Evolutionary conservation across 2,329 filamentous ascomycete genomes (phyloP).

Genomic region (Trichoderma endophyticum): DNA sequence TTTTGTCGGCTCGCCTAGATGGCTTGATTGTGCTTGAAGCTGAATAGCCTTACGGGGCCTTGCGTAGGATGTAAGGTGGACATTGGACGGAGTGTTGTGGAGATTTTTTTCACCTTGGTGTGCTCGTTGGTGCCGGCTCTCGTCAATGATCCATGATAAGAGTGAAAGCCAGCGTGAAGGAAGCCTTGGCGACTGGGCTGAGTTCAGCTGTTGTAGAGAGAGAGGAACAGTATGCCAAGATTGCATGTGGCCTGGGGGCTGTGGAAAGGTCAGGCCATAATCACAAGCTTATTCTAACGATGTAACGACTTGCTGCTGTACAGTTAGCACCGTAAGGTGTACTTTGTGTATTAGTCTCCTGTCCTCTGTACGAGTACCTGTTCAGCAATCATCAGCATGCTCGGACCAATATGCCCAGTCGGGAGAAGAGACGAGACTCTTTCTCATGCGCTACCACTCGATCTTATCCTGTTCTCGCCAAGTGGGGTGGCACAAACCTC

Average conservation of each 20-base stretch:
- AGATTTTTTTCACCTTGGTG: neutral
- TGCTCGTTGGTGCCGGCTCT: neutral
- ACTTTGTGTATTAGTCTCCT: neutral
- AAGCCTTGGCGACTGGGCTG: neutral
- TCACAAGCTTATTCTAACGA: neutral
- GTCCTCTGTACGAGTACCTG: neutral
- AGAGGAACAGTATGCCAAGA: neutral
- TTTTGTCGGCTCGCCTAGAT: neutral
- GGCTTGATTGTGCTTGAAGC: neutral
- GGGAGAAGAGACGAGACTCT: neutral
- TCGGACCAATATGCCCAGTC: neutral
- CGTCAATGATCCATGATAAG: neutral
- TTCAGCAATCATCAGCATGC: neutral
- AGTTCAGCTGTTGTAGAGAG: neutral
- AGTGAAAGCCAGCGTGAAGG: neutral
- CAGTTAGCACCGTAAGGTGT: neutral
- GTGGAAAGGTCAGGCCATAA: neutral
- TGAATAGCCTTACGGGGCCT: neutral
- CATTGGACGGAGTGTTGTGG: neutral
- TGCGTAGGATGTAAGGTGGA: neutral
- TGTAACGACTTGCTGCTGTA: neutral
- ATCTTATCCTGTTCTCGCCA: neutral
- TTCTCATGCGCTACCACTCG: neutral
- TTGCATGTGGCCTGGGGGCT: neutral
- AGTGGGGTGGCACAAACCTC: slow-evolving; percentile 1